These are phyloP conservation scores for Vitrella brassicaformis DNA, from an alignment of 73 alveolate genomes.

Conservation along the genomic window DNA sequence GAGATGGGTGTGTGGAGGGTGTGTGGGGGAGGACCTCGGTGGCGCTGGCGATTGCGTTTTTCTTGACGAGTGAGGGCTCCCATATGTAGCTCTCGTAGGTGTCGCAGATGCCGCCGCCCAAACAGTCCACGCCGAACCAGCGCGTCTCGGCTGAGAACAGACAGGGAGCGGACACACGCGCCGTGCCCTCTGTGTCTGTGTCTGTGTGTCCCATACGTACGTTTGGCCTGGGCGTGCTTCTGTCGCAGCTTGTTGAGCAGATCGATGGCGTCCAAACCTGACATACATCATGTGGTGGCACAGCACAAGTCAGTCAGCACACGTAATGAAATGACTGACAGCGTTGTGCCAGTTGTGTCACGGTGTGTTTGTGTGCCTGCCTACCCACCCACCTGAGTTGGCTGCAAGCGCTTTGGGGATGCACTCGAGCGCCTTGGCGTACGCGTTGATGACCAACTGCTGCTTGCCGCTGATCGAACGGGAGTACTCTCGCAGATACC, in stretches of 20 bases:
- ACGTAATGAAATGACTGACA: no score
- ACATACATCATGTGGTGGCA: no score
- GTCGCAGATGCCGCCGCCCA: conserved; percentile 48
- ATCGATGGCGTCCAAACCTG: conserved; percentile 54
- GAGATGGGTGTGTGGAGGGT: conserved; percentile 1
- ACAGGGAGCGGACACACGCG: no score
- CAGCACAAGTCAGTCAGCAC: no score
- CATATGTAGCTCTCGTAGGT: conserved; percentile 60
- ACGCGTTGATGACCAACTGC: conserved; percentile 70
- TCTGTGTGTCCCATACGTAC: no score
- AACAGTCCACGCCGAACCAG: conserved; percentile 84
- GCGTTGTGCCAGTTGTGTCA: no score
- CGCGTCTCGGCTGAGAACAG: no score
- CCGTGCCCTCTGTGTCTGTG: no score
- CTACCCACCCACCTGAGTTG: conserved; percentile 61
- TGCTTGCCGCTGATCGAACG: conserved; percentile 71
- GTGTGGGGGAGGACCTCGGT: no score
- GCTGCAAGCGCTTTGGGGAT: conserved; percentile 85
- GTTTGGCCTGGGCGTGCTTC: conserved; percentile 50
- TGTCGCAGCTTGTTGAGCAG: conserved; percentile 71
- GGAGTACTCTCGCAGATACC: conserved; percentile 71
- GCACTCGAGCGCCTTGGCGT: conserved; percentile 85
- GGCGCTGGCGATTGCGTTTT: conserved; percentile 70
- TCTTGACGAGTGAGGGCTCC: conserved; percentile 68
- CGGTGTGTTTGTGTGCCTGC: no score